Base-by-base conservation (phyloP, 345 rosid genomes). In the Anacardium occidentale region DNA sequence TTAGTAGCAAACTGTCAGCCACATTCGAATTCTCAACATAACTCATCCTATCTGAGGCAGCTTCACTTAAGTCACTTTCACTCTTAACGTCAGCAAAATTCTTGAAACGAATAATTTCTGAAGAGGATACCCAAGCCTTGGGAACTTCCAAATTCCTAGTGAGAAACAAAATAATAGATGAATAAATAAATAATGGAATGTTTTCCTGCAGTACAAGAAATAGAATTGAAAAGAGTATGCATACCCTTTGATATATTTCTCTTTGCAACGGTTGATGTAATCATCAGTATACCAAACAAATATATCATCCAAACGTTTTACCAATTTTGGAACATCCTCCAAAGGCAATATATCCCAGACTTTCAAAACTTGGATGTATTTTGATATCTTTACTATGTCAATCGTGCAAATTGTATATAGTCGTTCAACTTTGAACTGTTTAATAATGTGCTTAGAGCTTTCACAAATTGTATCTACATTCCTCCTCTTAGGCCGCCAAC, bases 311-410 rank as follows among this genome's bases (percentile, higher is more conserved):
- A 86, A 78, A 52, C 85, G 82, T 75, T 80, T 82, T 42, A 68
- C 86, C 77, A 82, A 57, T 66, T 73, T 79, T 2, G 45, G 75
- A 53, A 77, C 72, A 64, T 86, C 84, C 66, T 80, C 84, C 22
- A 64, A 62, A 5, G 85, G 85, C 69, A 86, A 40, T 69, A 88
- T 57, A 68, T 88, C 90, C 90, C 90, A 88, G 29, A 82, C 78
- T 79, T 78, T 88, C 75, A 88, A 60, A 44, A 83, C 77, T 79
- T 86, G 90, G 10, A 15, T 72, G 74, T 81, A 80, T 37, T n/a
- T 24, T 1, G 4, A 52, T 21, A 79, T 81, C 76, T 83, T 83
- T 57, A 3, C 64, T 1, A 83, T n/a, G 68, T 88, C 92, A 66
- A 51, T 60, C 1, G 90, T 81, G 69, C 87, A 84, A n/a, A 86